Base-by-base conservation (phyloP, 2,329 filamentous ascomycete species). In the Nothopassalora personata region DNA sequence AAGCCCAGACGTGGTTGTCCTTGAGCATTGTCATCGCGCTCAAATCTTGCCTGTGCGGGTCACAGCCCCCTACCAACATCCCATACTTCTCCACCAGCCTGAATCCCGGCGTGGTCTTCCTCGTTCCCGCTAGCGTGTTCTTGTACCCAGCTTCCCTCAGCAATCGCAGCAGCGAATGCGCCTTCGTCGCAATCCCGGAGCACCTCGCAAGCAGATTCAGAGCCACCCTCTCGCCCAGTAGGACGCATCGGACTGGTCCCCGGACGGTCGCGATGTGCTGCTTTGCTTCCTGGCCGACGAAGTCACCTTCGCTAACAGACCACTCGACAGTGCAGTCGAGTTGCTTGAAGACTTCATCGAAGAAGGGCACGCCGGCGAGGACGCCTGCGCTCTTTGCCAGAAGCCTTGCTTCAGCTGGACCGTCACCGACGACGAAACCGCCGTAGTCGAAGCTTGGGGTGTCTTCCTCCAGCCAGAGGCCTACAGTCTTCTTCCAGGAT, bases 101-200 rank as follows among this genome's bases (percentile, higher is more conserved):
- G 77, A 97, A 99, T 0, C 94, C 94, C 0, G 94, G 94, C 0
- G 94, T 99, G 0, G 94, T 99, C 80, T 99, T 99, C 71, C 94
- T 84, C 49, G 94, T 99, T 47, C 94, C 94, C 0, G 94, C 93
- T n/a, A 99, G 79, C 1, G 87, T 87, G 59, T 93, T 93, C 30
- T 78, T 79, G 77, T 93, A 97, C 2, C 92, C 92, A 3, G 83
- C 80, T 9, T 76, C 72, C 49, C 82, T 79, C 18, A 86, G 76
- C 30, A 83, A 76, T 28, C 72, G 63, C 5, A 85, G 75, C 39
- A 85, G 75, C 9, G 73, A 72, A 50, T 76, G 69, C 28, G 64
- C 72, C 68, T 78, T 86, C 15, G 88, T 90, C 18, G 94, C 94
- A 64, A 99, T 86, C 47, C 93, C 94, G 1, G 91, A 96, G 76